phyloP scores from a whole-genome alignment of 106 monocot genomes.

The Iris macrosiphon region DNA sequence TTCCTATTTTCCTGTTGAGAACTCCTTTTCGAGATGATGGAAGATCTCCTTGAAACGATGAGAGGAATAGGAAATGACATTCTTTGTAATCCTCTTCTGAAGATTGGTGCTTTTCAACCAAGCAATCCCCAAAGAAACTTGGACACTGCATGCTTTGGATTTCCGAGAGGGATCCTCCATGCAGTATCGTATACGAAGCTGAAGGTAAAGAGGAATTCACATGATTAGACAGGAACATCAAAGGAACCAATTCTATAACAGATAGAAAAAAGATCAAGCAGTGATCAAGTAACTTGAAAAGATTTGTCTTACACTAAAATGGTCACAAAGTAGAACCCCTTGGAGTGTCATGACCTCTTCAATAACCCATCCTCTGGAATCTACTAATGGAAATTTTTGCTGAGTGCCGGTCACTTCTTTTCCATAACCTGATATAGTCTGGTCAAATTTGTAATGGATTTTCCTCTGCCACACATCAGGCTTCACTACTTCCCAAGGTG shows the following conservation, averaged over 20 bases:
- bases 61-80: slow-evolving; percentile 39
- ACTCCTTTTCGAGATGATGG: slow-evolving; percentile 40
- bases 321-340: slow-evolving; percentile 22
- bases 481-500: slow-evolving; percentile 27
- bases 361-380: slow-evolving; percentile 22
- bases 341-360: slow-evolving; percentile 34
- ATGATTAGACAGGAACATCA: neutral
- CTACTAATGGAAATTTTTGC: slow-evolving; percentile 12
- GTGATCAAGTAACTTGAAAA: neutral
- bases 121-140: slow-evolving; percentile 55
- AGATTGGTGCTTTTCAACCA: slow-evolving; percentile 85
- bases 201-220: slow-evolving; percentile 9
- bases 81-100: slow-evolving; percentile 73
- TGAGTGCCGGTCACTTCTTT: slow-evolving; percentile 28
- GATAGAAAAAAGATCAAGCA: neutral
- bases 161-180: slow-evolving; percentile 46
- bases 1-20: slow-evolving; percentile 19
- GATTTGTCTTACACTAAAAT: slow-evolving; percentile 20
- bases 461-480: slow-evolving; percentile 13
- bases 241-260: neutral
- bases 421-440: slow-evolving; percentile 18
- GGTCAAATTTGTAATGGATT: slow-evolving; percentile 19
- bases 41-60: slow-evolving; percentile 62
- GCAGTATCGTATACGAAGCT: slow-evolving; percentile 76
- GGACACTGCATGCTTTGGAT: slow-evolving; percentile 58